Conservation (phyloP, 1,284 basidiomycete genomes). For the Puccinia triticina region DNA sequence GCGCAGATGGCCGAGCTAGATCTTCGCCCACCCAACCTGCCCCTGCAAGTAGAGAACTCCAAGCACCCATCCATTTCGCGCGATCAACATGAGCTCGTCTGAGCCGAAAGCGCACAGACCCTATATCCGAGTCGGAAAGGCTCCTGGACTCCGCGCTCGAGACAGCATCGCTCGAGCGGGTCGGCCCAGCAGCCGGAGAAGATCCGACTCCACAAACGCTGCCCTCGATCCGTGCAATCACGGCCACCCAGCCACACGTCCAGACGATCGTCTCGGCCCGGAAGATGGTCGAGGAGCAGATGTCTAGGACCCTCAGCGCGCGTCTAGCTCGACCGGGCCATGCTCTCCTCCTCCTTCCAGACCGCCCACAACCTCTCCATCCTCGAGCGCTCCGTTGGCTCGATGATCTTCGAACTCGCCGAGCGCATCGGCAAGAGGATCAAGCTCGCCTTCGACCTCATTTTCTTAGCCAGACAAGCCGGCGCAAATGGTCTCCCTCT, state of each 20-base stretch:
- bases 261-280: constrained; percentile 19
- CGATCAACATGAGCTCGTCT: constrained; percentile 15
- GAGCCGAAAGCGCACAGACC: constrained; percentile 26
- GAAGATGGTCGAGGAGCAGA: constrained; percentile 23
- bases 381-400: constrained; percentile 78
- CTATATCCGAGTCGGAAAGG: constrained; percentile 28
- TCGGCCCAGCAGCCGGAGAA: no score
- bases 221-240: constrained; percentile 30
- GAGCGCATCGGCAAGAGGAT: constrained; percentile 79
- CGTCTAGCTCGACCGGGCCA: constrained; percentile 68
- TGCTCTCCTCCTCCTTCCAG: constrained; percentile 87
- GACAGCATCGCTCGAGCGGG: neutral
- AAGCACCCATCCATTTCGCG: neutral
- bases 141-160: constrained; percentile 14
- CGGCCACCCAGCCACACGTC: constrained; percentile 20
- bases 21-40: neutral
- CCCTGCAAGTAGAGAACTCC: neutral
- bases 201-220: neutral
- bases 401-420: constrained; percentile 77
- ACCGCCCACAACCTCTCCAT: constrained; percentile 89
- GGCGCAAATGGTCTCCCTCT: constrained; percentile 69
- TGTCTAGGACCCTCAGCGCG: constrained; percentile 19
- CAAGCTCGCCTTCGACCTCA: constrained; percentile 78
- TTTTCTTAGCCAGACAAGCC: constrained; percentile 79
- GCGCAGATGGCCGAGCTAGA: constrained; percentile 8